Evolutionary conservation across 352 stramenopile species (phyloP).

Genomic region (Blastocystis sp.): DNA sequence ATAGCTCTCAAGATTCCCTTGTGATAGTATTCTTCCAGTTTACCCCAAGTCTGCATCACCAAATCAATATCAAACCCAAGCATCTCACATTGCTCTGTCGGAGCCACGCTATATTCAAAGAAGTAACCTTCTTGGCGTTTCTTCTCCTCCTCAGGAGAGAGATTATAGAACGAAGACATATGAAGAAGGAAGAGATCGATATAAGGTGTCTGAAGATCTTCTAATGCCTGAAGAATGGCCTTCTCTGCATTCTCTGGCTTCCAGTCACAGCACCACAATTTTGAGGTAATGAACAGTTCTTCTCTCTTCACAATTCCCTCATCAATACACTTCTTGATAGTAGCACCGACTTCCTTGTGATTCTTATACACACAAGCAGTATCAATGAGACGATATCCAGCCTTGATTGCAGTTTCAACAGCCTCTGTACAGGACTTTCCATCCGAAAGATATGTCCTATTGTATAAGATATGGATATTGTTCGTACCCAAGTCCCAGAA

Average conservation of each 20-base stretch:
- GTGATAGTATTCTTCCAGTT: slow-evolving; percentile 70
- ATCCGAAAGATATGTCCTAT: not conserved
- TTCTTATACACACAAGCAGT: slow-evolving; percentile 75
- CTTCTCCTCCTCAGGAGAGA: slow-evolving; percentile 34
- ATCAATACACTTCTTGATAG: slow-evolving; percentile 69
- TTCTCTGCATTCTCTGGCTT: slow-evolving; percentile 65
- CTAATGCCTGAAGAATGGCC: slow-evolving; percentile 63
- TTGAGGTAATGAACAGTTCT: slow-evolving; percentile 66
- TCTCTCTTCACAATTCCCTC: slow-evolving; percentile 66
- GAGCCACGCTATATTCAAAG: not conserved
- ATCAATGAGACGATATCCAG: slow-evolving; percentile 73
- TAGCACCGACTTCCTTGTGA: slow-evolving; percentile 70
- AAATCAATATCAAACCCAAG: slow-evolving; percentile 19
- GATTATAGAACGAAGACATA: slow-evolving; percentile 60
- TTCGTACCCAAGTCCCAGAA: slow-evolving; percentile 23
- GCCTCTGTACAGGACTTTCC: slow-evolving; percentile 22
- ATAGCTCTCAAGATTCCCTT: slow-evolving; percentile 64
- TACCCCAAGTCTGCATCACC: slow-evolving; percentile 69
- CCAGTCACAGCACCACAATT: slow-evolving; percentile 65
- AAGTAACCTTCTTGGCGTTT: slow-evolving; percentile 39
- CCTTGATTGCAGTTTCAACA: slow-evolving; percentile 62
- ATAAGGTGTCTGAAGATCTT: slow-evolving; percentile 67
- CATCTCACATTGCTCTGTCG: not conserved
- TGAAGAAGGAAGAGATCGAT: slow-evolving; percentile 69
- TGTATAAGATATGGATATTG: not conserved